Evolutionary conservation across 768 basidiomycete species (phyloP).

Genomic region (Ramaria sp.): DNA sequence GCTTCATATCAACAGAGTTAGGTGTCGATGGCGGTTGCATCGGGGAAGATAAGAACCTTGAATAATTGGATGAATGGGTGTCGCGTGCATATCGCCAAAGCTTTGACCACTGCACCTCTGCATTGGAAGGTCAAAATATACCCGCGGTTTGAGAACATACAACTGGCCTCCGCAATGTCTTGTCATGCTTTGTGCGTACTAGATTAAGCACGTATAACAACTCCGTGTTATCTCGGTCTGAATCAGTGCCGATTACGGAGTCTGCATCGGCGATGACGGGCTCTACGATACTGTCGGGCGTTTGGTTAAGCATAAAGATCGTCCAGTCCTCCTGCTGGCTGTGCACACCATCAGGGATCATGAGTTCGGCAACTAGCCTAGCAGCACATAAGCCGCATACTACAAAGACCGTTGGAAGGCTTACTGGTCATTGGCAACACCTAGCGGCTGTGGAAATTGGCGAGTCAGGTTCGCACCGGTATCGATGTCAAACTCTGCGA

Average conservation of each 20-base stretch:
- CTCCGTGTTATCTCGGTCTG: slow-evolving; percentile 27
- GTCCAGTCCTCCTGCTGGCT: slow-evolving; percentile 95
- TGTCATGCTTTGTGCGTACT: slow-evolving; percentile 87
- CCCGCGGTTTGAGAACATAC: background rate
- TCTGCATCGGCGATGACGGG: slow-evolving; percentile 68
- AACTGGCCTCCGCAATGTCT: slow-evolving; percentile 63
- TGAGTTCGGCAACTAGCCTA: slow-evolving; percentile 89
- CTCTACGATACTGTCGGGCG: slow-evolving; percentile 75
- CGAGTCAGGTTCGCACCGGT: slow-evolving; percentile 89
- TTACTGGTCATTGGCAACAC: slow-evolving; percentile 82
- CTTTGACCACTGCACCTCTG: slow-evolving; percentile 91
- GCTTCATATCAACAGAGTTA: slow-evolving; percentile 37
- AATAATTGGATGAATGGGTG: slow-evolving; percentile 95
- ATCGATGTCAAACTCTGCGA: slow-evolving; percentile 99
- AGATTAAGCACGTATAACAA: slow-evolving; percentile 84
- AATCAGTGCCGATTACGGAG: slow-evolving; percentile 22
- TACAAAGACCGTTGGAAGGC: slow-evolving; percentile 15
- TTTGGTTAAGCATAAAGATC: slow-evolving; percentile 96
- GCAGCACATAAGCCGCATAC: slow-evolving; percentile 3
- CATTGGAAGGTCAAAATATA: background rate
- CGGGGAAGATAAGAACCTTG: slow-evolving; percentile 44
- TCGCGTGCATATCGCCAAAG: slow-evolving; percentile 86
- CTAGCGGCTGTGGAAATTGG: slow-evolving; percentile 91
- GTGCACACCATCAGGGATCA: slow-evolving; percentile 98
- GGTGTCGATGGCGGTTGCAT: background rate